A percentile compares a stretch with the other conserved stretches of the same genome.
Evolutionary conservation across 148 eudicot species (phyloP).

Genomic region (Rhododendron henanense): DNA sequence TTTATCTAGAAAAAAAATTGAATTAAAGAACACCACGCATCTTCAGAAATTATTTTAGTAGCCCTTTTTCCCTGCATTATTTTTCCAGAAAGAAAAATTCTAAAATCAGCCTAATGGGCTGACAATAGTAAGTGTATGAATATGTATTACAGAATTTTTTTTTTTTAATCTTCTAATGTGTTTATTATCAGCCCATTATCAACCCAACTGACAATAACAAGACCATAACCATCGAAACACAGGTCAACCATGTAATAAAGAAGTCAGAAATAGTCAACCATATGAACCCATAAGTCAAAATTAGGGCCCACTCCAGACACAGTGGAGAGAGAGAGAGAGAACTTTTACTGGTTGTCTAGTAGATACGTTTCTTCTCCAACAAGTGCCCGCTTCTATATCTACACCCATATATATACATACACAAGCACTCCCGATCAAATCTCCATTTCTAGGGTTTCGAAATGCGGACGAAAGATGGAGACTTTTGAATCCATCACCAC

Average conservation of each 20-base stretch:
- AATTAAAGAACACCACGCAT: no score
- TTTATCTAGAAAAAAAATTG: no score
- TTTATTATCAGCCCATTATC: no score
- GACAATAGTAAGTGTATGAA: no score
- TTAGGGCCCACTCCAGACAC: background rate
- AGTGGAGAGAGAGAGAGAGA: background rate
- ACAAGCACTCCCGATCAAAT: background rate
- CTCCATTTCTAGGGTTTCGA: background rate
- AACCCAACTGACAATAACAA: no score
- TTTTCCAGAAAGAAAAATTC: no score
- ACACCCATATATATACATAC: background rate
- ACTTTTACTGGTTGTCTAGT: background rate
- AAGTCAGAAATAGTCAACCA: background rate
- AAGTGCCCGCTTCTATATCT: background rate
- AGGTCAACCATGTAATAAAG: background rate
- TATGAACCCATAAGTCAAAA: background rate
- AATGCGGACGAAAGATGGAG: constrained; percentile 9
- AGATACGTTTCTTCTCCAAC: background rate
- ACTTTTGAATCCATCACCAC: background rate
- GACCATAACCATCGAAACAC: background rate
- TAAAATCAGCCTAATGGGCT: no score
- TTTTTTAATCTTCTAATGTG: no score
- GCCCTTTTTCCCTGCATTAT: no score
- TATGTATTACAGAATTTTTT: no score
- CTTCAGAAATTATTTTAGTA: no score